phyloP scores from a whole-genome alignment of 148 eudicot genomes.

The Rheum nobile region DNA sequence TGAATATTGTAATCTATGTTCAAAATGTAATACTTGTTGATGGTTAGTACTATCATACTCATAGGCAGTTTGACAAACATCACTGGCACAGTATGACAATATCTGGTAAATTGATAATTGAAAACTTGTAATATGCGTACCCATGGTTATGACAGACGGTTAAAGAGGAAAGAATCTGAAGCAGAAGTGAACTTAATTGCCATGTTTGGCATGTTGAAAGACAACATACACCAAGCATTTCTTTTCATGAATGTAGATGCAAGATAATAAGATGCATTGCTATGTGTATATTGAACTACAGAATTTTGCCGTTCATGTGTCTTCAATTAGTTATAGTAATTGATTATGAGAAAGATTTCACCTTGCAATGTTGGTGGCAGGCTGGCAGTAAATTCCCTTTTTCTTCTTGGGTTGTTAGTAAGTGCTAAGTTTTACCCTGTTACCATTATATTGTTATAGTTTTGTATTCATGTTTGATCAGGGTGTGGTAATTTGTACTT shows the following conservation, averaged over 20 bases:
- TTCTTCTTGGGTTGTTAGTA: background rate
- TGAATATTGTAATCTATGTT: background rate
- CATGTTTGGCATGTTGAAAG: background rate
- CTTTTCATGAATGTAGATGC: background rate
- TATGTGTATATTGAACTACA: background rate
- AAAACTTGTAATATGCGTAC: background rate
- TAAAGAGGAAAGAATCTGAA: background rate
- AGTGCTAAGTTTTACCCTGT: background rate
- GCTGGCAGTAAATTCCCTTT: background rate
- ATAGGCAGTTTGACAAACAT: background rate
- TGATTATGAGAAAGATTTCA: background rate
- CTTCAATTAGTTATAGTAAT: background rate
- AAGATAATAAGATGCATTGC: background rate
- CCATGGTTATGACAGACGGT: background rate
- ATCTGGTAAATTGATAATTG: background rate
- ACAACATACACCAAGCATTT: background rate
- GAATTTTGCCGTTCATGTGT: background rate
- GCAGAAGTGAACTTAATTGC: background rate
- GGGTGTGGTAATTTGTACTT: background rate
- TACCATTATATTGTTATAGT: background rate
- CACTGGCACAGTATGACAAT: background rate
- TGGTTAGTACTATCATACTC: background rate
- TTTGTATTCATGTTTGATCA: background rate
- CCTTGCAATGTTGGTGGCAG: background rate
- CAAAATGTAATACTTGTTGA: background rate